Percentiles rank a stretch among this genome's conserved stretches.
Evolutionary conservation across 176 grass and related monocot genomes (phyloP).

Genomic region (Avena sativa): DNA sequence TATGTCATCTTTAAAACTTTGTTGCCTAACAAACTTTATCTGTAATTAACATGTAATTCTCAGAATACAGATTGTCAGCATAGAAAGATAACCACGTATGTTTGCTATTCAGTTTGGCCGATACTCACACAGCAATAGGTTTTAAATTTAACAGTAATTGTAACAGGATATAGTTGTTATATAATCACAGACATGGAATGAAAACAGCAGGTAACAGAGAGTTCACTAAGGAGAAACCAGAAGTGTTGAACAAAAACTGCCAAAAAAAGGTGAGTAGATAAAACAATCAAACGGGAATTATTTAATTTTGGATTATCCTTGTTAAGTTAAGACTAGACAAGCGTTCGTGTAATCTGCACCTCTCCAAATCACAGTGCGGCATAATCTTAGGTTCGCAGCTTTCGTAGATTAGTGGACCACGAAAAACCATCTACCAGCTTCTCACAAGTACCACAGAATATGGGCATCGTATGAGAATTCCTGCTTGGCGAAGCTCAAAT

Average conservation of each 20-base stretch:
- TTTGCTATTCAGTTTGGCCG: background rate
- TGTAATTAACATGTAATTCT: background rate
- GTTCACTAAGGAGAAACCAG: background rate
- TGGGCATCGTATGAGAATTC: background rate
- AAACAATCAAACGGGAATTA: slow-evolving; percentile 16
- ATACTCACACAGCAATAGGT: background rate
- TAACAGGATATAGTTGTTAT: background rate
- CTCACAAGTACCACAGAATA: slow-evolving; percentile 10
- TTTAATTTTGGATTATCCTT: background rate
- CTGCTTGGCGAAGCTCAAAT: slow-evolving; percentile 16
- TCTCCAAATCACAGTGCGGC: too few relatives aligned
- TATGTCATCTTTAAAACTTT: background rate
- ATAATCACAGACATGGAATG: background rate
- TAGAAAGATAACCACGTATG: background rate
- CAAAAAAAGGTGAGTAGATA: background rate
- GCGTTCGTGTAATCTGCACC: background rate
- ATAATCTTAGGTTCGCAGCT: slow-evolving; percentile 36
- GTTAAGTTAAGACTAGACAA: background rate
- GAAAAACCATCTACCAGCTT: background rate
- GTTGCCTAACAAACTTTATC: background rate
- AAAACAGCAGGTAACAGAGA: slow-evolving; percentile 8
- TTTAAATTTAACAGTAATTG: background rate
- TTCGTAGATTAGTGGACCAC: slow-evolving; percentile 35
- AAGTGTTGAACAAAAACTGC: background rate
- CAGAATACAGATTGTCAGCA: background rate